Evolutionary conservation across 1,139 yeast species (phyloP).

Genomic region (Debaryomyces robertsiae): DNA sequence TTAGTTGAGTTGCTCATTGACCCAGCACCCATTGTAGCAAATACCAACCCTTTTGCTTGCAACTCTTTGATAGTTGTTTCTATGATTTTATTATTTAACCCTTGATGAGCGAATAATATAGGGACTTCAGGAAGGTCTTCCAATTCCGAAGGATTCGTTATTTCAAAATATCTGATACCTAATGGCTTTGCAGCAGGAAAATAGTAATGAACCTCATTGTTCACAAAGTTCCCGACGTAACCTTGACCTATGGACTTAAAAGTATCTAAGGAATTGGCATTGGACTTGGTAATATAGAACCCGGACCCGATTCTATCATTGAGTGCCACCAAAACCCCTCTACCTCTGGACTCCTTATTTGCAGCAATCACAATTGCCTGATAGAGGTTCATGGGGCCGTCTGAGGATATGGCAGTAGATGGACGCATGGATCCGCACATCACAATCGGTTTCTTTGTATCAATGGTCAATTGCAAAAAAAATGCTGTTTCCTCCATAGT

Average conservation of each 20-base stretch:
- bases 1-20: slow-evolving; percentile 58
- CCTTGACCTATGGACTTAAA: slow-evolving; percentile 72
- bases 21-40: slow-evolving; percentile 77
- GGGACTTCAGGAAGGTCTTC: slow-evolving; percentile 46
- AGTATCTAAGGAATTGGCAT: slow-evolving; percentile 69
- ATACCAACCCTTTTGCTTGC: slow-evolving; percentile 54
- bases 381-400: slow-evolving; percentile 72
- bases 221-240: slow-evolving; percentile 67
- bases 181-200: slow-evolving; percentile 64
- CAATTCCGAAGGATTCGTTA: slow-evolving; percentile 15
- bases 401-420: slow-evolving; percentile 67
- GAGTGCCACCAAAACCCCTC: slow-evolving; percentile 65
- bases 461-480: slow-evolving; percentile 60
- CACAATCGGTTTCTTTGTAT: slow-evolving; percentile 61
- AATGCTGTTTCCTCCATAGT: slow-evolving; percentile 73
- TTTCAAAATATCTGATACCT: slow-evolving; percentile 49
- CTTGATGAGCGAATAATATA: slow-evolving; percentile 62
- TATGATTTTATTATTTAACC: slow-evolving; percentile 52
- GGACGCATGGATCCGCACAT: slow-evolving; percentile 78
- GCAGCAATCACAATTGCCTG: slow-evolving; percentile 71
- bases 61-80: slow-evolving; percentile 46
- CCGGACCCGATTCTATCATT: slow-evolving; percentile 73
- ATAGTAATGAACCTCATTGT: slow-evolving; percentile 64
- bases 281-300: slow-evolving; percentile 67
- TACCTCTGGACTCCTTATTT: slow-evolving; percentile 47